Evolutionary conservation across 495 filamentous ascomycete species (phyloP).

Genomic region (Neurospora sublineolata): DNA sequence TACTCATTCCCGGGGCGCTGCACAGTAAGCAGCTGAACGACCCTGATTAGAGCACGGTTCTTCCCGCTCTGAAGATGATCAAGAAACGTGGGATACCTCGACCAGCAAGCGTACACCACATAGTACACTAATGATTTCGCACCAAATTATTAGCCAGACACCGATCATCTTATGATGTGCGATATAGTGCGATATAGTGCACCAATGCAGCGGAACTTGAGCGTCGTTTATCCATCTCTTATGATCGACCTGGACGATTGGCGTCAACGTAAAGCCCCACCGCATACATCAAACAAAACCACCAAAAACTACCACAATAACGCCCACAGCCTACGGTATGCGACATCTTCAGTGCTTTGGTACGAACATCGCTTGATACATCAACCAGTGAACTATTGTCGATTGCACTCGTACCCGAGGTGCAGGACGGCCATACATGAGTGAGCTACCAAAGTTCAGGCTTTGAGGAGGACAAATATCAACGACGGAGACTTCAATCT

Average conservation of each 20-base stretch:
- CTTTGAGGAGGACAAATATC: background rate
- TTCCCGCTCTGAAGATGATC: background rate
- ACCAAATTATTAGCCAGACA: background rate
- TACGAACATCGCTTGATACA: background rate
- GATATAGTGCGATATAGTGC: background rate
- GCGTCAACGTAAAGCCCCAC: background rate
- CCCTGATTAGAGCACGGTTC: background rate
- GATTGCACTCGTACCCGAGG: background rate
- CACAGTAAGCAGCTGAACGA: background rate
- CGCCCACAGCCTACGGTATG: background rate
- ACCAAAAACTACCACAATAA: background rate
- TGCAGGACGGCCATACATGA: background rate
- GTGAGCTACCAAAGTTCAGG: background rate
- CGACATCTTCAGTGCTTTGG: background rate
- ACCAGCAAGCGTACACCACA: background rate
- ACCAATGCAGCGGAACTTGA: background rate
- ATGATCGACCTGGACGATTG: background rate
- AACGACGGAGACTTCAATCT: background rate
- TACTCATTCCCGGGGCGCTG: background rate
- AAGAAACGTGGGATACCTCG: background rate
- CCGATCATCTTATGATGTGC: background rate
- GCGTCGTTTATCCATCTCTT: background rate
- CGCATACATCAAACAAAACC: background rate
- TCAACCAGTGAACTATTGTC: background rate
- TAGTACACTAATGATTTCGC: background rate